Evolutionary conservation across 305 asterid genomes (phyloP).

Genomic region (Rubia occidens): DNA sequence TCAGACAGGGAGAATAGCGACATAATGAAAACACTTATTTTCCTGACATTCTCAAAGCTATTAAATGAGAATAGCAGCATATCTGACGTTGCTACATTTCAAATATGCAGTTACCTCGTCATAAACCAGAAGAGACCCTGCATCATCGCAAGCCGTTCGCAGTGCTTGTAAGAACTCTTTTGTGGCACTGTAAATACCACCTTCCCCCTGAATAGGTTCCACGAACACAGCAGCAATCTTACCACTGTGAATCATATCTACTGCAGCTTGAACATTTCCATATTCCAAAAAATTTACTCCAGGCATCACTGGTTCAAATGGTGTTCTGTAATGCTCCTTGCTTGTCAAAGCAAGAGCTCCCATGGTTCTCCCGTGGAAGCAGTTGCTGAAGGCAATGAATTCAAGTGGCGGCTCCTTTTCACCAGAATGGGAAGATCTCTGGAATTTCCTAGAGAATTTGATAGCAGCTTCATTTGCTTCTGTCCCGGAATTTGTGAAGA

Average conservation of each 20-base stretch:
- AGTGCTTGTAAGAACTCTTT: constrained; percentile 61
- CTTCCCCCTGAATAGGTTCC: constrained; percentile 96
- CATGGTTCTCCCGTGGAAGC: constrained; percentile 93
- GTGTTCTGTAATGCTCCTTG: constrained; percentile 76
- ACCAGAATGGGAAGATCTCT: constrained; percentile 45
- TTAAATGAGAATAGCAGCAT: background rate
- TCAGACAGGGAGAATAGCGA: background rate
- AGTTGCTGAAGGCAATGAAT: constrained; percentile 68
- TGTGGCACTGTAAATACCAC: constrained; percentile 73
- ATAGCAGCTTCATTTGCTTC: constrained; percentile 97
- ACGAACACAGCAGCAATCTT: constrained; percentile 89
- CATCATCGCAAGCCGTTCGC: constrained; percentile 67
- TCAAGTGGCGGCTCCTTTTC: constrained; percentile 49
- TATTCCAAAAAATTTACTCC: constrained; percentile 79
- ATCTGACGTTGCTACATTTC: background rate
- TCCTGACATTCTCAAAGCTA: background rate
- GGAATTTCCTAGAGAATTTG: constrained; percentile 83
- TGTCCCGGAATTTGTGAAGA: constrained; percentile 90
- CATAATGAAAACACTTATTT: too few species aligned
- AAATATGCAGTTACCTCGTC: constrained; percentile 59
- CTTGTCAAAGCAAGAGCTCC: constrained; percentile 97
- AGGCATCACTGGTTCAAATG: constrained; percentile 96
- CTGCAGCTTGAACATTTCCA: constrained; percentile 61
- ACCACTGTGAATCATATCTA: constrained; percentile 51
- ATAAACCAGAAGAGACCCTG: constrained; percentile 71